Evolutionary conservation across 1,139 yeast genomes (phyloP).

Genomic region (Saccharomyces hybrid): DNA sequence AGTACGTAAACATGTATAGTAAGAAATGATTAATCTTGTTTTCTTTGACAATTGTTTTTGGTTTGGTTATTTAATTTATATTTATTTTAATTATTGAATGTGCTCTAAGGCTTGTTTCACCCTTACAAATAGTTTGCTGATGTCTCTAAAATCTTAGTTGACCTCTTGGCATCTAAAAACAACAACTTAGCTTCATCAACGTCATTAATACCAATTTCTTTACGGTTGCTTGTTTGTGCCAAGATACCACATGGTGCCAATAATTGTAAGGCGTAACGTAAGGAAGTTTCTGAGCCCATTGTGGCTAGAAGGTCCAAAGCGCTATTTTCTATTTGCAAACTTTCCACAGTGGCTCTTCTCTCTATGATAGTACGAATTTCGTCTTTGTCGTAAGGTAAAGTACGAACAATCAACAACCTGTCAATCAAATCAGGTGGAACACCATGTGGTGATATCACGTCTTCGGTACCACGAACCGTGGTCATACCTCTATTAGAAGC

Average conservation of each 20-base stretch:
- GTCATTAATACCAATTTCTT: constrained; percentile 62
- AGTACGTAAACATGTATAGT: neutral
- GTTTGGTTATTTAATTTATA: neutral
- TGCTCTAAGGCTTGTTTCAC: neutral
- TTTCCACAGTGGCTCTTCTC: constrained; percentile 74
- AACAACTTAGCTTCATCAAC: constrained; percentile 79
- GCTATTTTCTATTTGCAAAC: constrained; percentile 51
- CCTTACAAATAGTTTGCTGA: constrained; percentile 25
- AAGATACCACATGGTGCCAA: constrained; percentile 86
- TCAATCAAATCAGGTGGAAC: constrained; percentile 93
- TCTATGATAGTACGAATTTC: constrained; percentile 78
- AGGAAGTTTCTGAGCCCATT: constrained; percentile 66
- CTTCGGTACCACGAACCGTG: constrained; percentile 89
- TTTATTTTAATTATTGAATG: constrained; percentile 1
- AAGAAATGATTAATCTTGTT: neutral
- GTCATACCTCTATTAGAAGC: constrained; percentile 96
- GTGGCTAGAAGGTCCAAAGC: constrained; percentile 69
- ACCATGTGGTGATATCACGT: constrained; percentile 88
- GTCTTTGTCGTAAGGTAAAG: constrained; percentile 75
- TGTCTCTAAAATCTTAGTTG: constrained; percentile 64
- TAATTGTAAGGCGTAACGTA: constrained; percentile 87
- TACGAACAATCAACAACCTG: constrained; percentile 82
- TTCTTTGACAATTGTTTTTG: neutral
- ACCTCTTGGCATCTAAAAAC: constrained; percentile 84
- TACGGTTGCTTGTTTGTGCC: constrained; percentile 65